Evolutionary conservation across 1,139 yeast species (phyloP).

Genomic region (Yamadazyma membranifaciens): DNA sequence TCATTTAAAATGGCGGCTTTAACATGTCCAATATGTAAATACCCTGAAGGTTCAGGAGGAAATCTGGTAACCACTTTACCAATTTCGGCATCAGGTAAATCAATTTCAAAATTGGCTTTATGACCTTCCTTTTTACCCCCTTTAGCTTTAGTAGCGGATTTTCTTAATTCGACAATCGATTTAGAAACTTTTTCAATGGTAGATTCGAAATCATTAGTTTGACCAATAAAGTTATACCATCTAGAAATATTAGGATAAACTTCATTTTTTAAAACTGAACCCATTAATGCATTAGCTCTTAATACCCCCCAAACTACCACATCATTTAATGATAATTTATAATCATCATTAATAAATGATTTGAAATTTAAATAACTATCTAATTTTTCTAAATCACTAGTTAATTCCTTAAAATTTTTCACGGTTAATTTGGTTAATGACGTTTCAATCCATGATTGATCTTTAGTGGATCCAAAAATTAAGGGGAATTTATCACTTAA

Average conservation of each 20-base stretch:
- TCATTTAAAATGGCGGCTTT: slow-evolving; percentile 95
- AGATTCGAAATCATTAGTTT: slow-evolving; percentile 62
- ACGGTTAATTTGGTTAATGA: slow-evolving; percentile 69
- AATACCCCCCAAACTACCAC: slow-evolving; percentile 91
- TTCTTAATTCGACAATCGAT: slow-evolving; percentile 71
- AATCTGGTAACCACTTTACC: slow-evolving; percentile 97
- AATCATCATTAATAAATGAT: slow-evolving; percentile 65
- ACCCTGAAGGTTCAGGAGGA: slow-evolving; percentile 93
- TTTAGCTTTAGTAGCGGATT: slow-evolving; percentile 52
- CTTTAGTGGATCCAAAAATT: slow-evolving; percentile 28
- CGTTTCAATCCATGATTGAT: slow-evolving; percentile 63
- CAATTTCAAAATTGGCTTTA: slow-evolving; percentile 92
- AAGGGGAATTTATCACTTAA: slow-evolving; percentile 49
- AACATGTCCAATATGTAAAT: slow-evolving; percentile 91
- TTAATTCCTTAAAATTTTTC: slow-evolving; percentile 83
- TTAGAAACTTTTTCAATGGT: slow-evolving; percentile 67
- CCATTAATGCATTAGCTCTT: slow-evolving; percentile 90
- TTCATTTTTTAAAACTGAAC: slow-evolving; percentile 81
- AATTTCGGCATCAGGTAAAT: slow-evolving; percentile 81
- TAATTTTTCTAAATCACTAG: slow-evolving; percentile 68
- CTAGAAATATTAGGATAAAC: slow-evolving; percentile 84
- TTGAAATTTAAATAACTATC: slow-evolving; percentile 85
- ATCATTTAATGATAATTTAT: slow-evolving; percentile 70
- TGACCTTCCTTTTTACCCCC: slow-evolving; percentile 75
- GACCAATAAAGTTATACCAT: slow-evolving; percentile 83